These are phyloP conservation scores for Yueomyces sinensis DNA, from an alignment of 805 yeast genomes.

Conservation along the genomic window DNA sequence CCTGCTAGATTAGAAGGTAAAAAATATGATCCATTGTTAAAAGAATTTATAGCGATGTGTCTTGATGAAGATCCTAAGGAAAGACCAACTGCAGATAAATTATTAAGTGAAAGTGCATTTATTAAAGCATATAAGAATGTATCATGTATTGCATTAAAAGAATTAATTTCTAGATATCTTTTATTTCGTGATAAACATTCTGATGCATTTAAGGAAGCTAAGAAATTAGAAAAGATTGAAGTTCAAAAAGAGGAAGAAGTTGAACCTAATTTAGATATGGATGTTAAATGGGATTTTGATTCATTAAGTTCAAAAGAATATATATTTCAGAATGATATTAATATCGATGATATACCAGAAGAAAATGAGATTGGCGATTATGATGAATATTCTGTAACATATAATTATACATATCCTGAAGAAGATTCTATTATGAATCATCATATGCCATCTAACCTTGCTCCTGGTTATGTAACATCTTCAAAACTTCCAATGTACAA, in stretches of 20 bases:
- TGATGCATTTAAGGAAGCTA: slow-evolving; percentile 25
- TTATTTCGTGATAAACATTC: slow-evolving; percentile 57
- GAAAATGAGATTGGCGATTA: slow-evolving; percentile 6
- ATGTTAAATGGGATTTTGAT: slow-evolving; percentile 83
- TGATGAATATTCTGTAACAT: slow-evolving; percentile 20
- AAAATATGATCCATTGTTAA: slow-evolving; percentile 59
- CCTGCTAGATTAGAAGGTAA: slow-evolving; percentile 94
- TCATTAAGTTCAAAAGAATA: slow-evolving; percentile 64
- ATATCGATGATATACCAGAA: slow-evolving; percentile 25
- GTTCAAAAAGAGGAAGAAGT: slow-evolving; percentile 4
- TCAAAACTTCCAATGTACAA: neutral
- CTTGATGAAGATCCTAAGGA: slow-evolving; percentile 88
- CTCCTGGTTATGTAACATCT: too few species aligned
- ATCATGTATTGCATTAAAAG: slow-evolving; percentile 52
- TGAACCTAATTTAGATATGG: slow-evolving; percentile 21
- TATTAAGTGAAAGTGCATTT: slow-evolving; percentile 54
- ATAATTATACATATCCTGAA: slow-evolving; percentile 22
- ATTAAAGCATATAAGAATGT: slow-evolving; percentile 47
- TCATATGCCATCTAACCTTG: slow-evolving; percentile 1
- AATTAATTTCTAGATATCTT: slow-evolving; percentile 59
- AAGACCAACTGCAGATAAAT: slow-evolving; percentile 76
- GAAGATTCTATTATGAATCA: slow-evolving; percentile 18
- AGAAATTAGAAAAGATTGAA: slow-evolving; percentile 9
- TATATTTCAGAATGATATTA: slow-evolving; percentile 56
- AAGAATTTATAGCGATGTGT: slow-evolving; percentile 83